Evolutionary conservation across 202 grass and related monocot genomes (phyloP).

Genomic region (Panicum virgatum): DNA sequence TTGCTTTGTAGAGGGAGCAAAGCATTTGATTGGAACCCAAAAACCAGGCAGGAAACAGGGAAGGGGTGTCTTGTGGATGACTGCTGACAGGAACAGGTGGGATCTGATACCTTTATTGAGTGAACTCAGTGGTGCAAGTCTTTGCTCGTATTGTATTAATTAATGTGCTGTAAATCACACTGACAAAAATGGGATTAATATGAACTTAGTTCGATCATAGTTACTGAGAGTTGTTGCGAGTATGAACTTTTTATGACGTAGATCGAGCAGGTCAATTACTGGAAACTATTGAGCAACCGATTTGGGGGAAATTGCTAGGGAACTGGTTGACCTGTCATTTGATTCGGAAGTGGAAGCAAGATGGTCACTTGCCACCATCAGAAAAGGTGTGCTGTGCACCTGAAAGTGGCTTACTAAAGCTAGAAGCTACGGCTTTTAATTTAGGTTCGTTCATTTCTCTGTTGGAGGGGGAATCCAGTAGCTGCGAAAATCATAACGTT

Average conservation of each 20-base stretch:
- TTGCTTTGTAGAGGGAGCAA: slow-evolving; percentile 21
- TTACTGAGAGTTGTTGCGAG: background rate
- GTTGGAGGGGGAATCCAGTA: background rate
- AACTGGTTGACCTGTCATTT: background rate
- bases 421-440: background rate
- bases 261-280: background rate
- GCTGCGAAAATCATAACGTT: background rate
- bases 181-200: background rate
- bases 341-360: background rate
- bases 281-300: background rate
- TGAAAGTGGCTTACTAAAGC: background rate
- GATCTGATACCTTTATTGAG: background rate
- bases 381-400: background rate
- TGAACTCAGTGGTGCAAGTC: background rate
- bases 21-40: slow-evolving; percentile 10
- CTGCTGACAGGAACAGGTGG: slow-evolving; percentile 1
- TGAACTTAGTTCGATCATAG: background rate
- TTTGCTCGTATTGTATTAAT: slow-evolving; percentile 11
- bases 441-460: background rate
- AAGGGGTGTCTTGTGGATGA: background rate
- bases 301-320: background rate
- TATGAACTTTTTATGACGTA: background rate
- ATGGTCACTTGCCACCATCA: background rate
- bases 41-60: slow-evolving; percentile 5
- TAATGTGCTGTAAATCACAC: background rate